Base-by-base conservation (phyloP, 148 eudicot species). In the Rhododendron kiyosumense region DNA sequence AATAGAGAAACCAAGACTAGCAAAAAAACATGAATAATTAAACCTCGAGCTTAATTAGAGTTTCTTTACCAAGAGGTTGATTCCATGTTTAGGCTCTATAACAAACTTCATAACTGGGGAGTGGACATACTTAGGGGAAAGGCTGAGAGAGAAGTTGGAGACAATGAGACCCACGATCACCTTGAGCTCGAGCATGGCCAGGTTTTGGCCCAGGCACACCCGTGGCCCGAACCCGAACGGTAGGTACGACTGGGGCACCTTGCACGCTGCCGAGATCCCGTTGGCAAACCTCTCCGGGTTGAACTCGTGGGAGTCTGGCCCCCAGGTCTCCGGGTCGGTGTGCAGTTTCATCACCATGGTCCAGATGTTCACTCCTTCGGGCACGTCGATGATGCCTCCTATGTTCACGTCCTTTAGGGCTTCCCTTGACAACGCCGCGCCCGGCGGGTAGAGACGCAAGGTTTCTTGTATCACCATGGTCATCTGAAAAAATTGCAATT, bases 381-480 rank as follows among this genome's bases (percentile, higher is more conserved):
- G 87, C 5, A 85, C 34, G 1, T 85, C 32, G n/a, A 86, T 86
- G 13, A 86, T 86, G 13, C 80, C 80, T 11, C 84, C 79, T 1
- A 86, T 81, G 18, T 73, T 67, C 30, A 86, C 38, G 51, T 86
- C 87, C 75, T 81, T 81, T 3, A 86, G 34, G 59, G 84, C 79
- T 43, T 86, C 87, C 51, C 87, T 81, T 12, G 79, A 67, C n/a
- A 86, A 26, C 0, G 48, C 52, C 0, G 7, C 30, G 4, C 75
- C 87, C 8, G 82, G 75, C 3, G 87, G 83, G 32, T 85, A 85
- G 0, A 85, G 65, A 11, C 87, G 77, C 48, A 85, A 2, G 0
- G 87, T 61, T 48, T 85, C 87, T 85, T 85, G 87, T 26, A 85
- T 63, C 57, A 85, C 87, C 78, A 85, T 79, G 1, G 87, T 85